Evolutionary conservation across 257 asterid species (phyloP), one percentile per base, ranked within the genome.

Genomic region (Nemophila menziesii): DNA sequence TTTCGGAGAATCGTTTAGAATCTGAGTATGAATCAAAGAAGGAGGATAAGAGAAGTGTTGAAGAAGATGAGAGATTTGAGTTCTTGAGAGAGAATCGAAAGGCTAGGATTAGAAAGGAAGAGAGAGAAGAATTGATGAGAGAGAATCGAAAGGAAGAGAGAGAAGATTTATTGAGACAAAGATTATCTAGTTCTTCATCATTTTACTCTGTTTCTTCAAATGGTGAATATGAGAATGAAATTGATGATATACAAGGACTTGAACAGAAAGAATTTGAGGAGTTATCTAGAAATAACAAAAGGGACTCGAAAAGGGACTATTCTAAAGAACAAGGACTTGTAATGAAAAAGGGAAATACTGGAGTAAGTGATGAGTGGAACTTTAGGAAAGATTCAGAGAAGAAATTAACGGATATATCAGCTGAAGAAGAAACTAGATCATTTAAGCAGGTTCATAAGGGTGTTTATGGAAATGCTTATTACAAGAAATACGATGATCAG

Each of bases 361-460:
- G 20, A 14, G 52, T 60, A 49, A 70, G 65, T 41, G 67, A 59
- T 51, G 85, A 70, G 50, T 54, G 69, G 8, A 72, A 63, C 51
- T 73, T 76, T 69, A 71, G 93, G 57, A 89, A 89, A 66, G 75
- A 89, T 46, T 73, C 95, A 1, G 94, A 84, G 82, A 89, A 89
- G 74, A 80, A 66, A 64, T 90, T 84, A 50, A 55, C 61, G 49
- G 93, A 84, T 63, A 43, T 56, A 58, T 66, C 86, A 18, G 57
- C 65, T 51, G 77, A 64, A 45, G 77, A 64, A 45, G 77, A 76
- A 51, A 64, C 57, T 29, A 70, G 54, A 24, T 62, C 66, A 5
- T 67, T 56, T 43, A 67, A 70, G 43, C 80, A 61, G 53, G 57
- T 61, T 19, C 59, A 54, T 46, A 65, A 58, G 50, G 67, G 49